These are phyloP conservation scores for Phaffia tasmanica DNA, from an alignment of 768 basidiomycete species.

Conservation along the genomic window DNA sequence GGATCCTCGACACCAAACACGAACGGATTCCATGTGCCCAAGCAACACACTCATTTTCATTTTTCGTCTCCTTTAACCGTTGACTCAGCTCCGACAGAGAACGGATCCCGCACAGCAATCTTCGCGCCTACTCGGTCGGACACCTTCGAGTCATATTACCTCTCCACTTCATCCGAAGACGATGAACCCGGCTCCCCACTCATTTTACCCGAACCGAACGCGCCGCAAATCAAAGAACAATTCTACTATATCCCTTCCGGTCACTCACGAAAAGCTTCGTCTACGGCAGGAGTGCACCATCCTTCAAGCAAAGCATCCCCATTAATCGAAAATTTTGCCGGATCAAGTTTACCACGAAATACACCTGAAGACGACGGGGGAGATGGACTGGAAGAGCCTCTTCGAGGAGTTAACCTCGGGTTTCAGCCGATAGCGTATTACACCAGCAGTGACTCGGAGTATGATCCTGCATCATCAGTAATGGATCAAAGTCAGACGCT, in stretches of 20 bases:
- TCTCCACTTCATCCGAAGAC: constrained; percentile 22
- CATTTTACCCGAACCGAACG: constrained; percentile 22
- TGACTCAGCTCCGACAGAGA: not conserved
- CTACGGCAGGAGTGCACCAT: not conserved
- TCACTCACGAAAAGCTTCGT: not conserved
- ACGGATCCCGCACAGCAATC: constrained; percentile 1
- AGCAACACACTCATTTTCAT: not conserved
- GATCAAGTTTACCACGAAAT: not conserved
- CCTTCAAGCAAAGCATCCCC: not conserved
- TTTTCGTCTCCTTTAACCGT: not conserved
- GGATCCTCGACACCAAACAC: not conserved
- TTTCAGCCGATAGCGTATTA: too few relatives aligned
- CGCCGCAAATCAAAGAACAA: constrained; percentile 2
- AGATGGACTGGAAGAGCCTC: not conserved
- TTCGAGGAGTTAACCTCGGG: not conserved
- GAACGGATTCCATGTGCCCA: not conserved
- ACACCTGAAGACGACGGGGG: not conserved
- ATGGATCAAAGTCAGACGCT: not conserved
- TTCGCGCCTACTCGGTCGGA: not conserved
- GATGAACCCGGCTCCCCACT: constrained; percentile 15
- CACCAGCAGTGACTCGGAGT: too few relatives aligned
- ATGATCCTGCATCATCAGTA: too few relatives aligned
- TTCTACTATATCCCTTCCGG: too few relatives aligned
- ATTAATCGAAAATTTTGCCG: not conserved
- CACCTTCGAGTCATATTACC: constrained; percentile 15